Evolutionary conservation across 2,329 filamentous ascomycete genomes (phyloP).

Genomic region (Alternaria alternata): DNA sequence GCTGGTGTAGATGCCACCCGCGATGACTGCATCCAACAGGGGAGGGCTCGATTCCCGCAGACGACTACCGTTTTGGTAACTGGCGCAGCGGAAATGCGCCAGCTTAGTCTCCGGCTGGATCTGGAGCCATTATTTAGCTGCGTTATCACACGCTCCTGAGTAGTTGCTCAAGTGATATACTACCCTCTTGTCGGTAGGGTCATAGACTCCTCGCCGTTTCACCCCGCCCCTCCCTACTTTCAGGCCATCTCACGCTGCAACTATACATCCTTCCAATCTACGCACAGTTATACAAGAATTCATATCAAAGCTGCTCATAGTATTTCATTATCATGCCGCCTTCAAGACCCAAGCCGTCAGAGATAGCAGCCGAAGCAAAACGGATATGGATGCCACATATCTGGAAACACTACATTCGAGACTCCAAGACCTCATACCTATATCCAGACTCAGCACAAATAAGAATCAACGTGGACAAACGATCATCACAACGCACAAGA

Average conservation of each 20-base stretch:
- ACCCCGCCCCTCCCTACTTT: conserved; percentile 17
- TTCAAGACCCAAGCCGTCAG: conserved; percentile 69
- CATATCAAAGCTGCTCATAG: conserved; percentile 11
- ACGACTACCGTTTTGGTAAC: conserved; percentile 38
- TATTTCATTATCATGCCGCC: conserved; percentile 59
- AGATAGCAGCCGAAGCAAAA: conserved; percentile 78
- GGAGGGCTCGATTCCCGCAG: conserved; percentile 40
- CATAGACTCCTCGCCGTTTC: conserved; percentile 16
- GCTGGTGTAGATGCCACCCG: conserved; percentile 30
- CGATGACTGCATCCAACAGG: conserved; percentile 35
- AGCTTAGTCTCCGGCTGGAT: conserved; percentile 42
- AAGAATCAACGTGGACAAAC: conserved; percentile 58
- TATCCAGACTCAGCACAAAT: conserved; percentile 54
- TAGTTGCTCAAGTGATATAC: conserved; percentile 40
- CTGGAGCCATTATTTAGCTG: conserved; percentile 41
- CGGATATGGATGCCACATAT: conserved; percentile 72
- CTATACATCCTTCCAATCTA: conserved; percentile 7
- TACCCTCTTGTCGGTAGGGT: conserved; percentile 32
- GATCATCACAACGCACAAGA: conserved; percentile 50
- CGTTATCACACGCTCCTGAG: conserved; percentile 38
- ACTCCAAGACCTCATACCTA: conserved; percentile 67
- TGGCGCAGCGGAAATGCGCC: conserved; percentile 30
- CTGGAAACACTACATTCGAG: conserved; percentile 62
- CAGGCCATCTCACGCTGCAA: conserved; percentile 8
- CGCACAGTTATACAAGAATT: conserved; percentile 13